Evolutionary conservation across 192 early-diverging fungal genomes (phyloP), one percentile per base, ranked within the genome.

Genomic region (Backusella luteola): DNA sequence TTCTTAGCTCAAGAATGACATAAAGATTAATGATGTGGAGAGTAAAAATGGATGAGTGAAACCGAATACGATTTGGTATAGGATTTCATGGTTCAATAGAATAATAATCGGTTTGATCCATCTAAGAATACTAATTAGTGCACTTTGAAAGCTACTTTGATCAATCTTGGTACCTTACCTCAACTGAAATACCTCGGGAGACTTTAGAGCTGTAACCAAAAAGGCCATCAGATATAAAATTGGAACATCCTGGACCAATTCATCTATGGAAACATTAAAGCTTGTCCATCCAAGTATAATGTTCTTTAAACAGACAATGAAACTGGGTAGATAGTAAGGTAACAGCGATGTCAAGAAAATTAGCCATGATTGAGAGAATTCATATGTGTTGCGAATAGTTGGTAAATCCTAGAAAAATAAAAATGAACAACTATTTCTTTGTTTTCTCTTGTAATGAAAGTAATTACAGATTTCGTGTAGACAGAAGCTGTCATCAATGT

Each of bases 241-340:
- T 32, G 70, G 70, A 17, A 49, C 32, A 34, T 71, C 70, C 34
- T 71, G 41, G n/a, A 46, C 23, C 32, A 71, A 29, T 29, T 44
- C 41, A 32, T 21, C 42, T 32, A 41, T 0, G 4, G 39, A 44
- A 7, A 44, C 17, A 14, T 6, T 26, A 49, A 32, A 19, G 3
- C 15, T 19, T 1, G 32, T 68, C 74, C 74, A 75, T 9, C 74
- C 74, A n/a, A 75, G 38, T 14, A 66, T 42, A 15, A 66, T 34
- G 34, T 75, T 42, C 19, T 67, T 75, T 23, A 75, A 19, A 34
- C 42, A 75, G 12, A 67, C 74, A 67, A 75, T 21, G 14, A 67
- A 11, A 15, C 32, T 39, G 42, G 74, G 74, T 5, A 66, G 63
- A 68, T 67, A 46, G 5, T 66, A 75, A 67, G 74, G 74, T 34